phyloP scores from a whole-genome alignment of 1,139 yeast genomes.

The Yamadazyma friedrichii region DNA sequence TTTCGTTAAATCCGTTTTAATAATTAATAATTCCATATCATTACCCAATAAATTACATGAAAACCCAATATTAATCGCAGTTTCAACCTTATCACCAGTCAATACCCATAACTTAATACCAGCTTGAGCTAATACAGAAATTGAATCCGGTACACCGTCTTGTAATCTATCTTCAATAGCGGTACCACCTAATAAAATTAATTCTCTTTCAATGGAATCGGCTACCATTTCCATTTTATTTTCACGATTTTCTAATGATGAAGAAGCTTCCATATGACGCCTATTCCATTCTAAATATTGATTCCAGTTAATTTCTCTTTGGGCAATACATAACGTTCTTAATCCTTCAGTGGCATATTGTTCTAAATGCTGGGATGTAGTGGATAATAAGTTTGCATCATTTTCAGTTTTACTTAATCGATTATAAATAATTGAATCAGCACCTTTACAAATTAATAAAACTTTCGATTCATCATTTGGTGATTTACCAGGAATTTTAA shows the following conservation, averaged over 20 bases:
- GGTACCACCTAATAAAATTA: constrained; percentile 48
- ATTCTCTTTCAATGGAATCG: constrained; percentile 46
- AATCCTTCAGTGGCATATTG: constrained; percentile 49
- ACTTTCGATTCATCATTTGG: constrained; percentile 37
- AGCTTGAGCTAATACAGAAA: constrained; percentile 42
- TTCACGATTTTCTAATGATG: constrained; percentile 44
- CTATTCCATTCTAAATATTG: constrained; percentile 45
- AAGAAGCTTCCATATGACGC: constrained; percentile 41
- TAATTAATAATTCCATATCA: constrained; percentile 45
- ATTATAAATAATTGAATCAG: constrained; percentile 46
- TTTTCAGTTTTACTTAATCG: constrained; percentile 36
- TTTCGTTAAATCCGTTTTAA: constrained; percentile 30
- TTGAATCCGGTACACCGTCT: constrained; percentile 52
- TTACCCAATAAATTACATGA: constrained; percentile 50
- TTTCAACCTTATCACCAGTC: constrained; percentile 52
- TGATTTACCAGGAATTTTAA: constrained; percentile 50
- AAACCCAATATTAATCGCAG: constrained; percentile 52
- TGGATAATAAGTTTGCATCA: constrained; percentile 27
- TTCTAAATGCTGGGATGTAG: constrained; percentile 43
- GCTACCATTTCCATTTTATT: constrained; percentile 47
- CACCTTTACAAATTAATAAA: constrained; percentile 48
- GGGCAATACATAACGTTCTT: constrained; percentile 49
- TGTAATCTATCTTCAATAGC: constrained; percentile 53
- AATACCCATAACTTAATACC: constrained; percentile 53
- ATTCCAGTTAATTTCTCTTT: constrained; percentile 41